phyloP scores from a whole-genome alignment of 176 grass and related monocot genomes.

The Carex kokanica region DNA sequence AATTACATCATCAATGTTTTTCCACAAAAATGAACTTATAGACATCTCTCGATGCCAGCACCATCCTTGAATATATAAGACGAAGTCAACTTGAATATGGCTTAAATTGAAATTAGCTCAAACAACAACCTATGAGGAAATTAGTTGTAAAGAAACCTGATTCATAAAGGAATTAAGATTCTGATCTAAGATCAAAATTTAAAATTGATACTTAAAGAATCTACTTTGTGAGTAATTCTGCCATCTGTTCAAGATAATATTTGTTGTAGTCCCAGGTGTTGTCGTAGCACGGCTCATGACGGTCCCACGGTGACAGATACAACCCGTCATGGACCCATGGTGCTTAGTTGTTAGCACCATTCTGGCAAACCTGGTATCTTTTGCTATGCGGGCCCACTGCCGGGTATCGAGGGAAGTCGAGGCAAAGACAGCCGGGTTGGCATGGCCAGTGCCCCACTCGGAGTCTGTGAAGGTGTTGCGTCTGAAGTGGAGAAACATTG shows the following conservation, averaged over 20 bases:
- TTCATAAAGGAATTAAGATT: not conserved
- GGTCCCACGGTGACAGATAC: constrained; percentile 93
- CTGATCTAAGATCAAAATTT: not conserved
- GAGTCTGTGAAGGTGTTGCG: constrained; percentile 97
- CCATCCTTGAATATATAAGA: not conserved
- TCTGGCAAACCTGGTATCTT: constrained; percentile 47
- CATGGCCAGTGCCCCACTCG: constrained; percentile 71
- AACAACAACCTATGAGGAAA: not conserved
- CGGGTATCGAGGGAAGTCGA: constrained; percentile 62
- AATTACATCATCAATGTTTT: not conserved
- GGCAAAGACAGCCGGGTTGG: constrained; percentile 56
- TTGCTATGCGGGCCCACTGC: constrained; percentile 68
- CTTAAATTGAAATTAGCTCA: not conserved
- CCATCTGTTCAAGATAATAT: constrained; percentile 77
- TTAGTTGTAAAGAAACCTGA: not conserved
- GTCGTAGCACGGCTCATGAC: constrained; percentile 73
- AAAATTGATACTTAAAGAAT: not conserved
- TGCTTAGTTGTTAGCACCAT: constrained; percentile 92
- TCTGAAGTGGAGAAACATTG: constrained; percentile 72
- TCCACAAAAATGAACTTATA: not conserved
- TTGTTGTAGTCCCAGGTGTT: constrained; percentile 70
- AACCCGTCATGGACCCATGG: constrained; percentile 62
- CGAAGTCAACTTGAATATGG: not conserved
- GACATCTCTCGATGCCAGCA: not conserved
- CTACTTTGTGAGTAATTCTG: constrained; percentile 71